phyloP scores from a whole-genome alignment of 306 rosid species.

The Citrullus colocynthis region DNA sequence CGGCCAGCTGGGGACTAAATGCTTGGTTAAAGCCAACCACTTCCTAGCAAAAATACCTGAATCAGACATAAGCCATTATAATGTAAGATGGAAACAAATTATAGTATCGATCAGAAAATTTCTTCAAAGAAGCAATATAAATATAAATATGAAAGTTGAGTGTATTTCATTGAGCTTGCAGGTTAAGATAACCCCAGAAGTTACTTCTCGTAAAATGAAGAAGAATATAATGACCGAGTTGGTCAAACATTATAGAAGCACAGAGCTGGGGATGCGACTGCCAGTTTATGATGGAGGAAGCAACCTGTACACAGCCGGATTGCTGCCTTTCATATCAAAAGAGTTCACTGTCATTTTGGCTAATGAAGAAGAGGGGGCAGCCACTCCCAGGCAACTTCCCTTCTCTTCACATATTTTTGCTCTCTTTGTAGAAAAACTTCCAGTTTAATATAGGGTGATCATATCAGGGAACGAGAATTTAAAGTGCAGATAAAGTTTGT shows the following conservation, averaged over 20 bases:
- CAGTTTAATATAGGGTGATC: conserved; percentile 6
- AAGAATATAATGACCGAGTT: conserved; percentile 73
- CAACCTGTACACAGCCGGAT: conserved; percentile 84
- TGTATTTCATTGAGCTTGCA: conserved; percentile 13
- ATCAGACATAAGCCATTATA: conserved; percentile 44
- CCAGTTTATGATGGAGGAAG: conserved; percentile 95
- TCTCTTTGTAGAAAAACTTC: background rate
- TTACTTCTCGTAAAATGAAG: conserved; percentile 72
- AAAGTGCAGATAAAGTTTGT: conserved; percentile 76
- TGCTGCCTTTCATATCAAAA: conserved; percentile 65
- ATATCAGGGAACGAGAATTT: conserved; percentile 75
- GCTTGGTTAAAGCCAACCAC: conserved; percentile 49
- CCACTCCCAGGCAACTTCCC: conserved; percentile 42
- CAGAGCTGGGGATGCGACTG: conserved; percentile 76
- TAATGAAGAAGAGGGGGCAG: conserved; percentile 79
- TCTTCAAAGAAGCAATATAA: background rate
- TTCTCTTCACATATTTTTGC: background rate
- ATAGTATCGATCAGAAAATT: background rate
- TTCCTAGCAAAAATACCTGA: conserved; percentile 40
- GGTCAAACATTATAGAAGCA: conserved; percentile 52
- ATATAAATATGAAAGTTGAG: background rate
- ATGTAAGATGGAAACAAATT: background rate
- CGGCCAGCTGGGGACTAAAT: conserved; percentile 26
- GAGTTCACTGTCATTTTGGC: conserved; percentile 60
- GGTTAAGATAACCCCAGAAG: conserved; percentile 89